These are phyloP conservation scores for Annulohypoxylon bovei DNA, from an alignment of 495 filamentous ascomycete species.

Conservation along the genomic window DNA sequence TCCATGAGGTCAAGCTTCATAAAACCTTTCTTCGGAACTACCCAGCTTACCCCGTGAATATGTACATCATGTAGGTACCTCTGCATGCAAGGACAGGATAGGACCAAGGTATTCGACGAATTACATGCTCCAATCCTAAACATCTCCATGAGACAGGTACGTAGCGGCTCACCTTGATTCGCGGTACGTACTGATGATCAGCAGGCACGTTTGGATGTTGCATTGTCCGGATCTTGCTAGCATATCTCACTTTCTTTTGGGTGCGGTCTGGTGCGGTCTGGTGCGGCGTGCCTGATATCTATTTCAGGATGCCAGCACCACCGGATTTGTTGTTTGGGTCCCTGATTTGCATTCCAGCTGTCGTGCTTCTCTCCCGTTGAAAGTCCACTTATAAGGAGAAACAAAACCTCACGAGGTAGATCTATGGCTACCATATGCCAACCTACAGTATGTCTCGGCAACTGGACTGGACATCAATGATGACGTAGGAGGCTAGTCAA, in stretches of 20 bases:
- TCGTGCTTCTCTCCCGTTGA: constrained; percentile 22
- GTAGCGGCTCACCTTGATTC: constrained; percentile 21
- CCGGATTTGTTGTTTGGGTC: constrained; percentile 16
- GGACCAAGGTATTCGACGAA: constrained; percentile 32
- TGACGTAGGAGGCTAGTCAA: constrained; percentile 30
- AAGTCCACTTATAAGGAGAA: constrained; percentile 27
- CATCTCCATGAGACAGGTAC: constrained; percentile 18
- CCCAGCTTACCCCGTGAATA: neutral
- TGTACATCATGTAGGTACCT: constrained; percentile 4
- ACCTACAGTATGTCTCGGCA: neutral
- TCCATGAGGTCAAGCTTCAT: constrained; percentile 16
- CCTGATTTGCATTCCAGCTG: constrained; percentile 30
- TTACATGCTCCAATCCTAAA: neutral
- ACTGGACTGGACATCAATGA: neutral
- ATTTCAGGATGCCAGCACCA: constrained; percentile 31
- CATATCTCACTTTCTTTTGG: constrained; percentile 32
- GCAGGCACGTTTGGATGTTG: constrained; percentile 42
- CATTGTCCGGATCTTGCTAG: constrained; percentile 39
- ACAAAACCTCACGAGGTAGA: constrained; percentile 16
- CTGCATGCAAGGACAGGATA: constrained; percentile 13
- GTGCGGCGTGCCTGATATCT: constrained; percentile 26
- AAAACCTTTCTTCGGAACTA: neutral
- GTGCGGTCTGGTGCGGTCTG: too few species aligned
- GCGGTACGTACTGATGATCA: constrained; percentile 35
- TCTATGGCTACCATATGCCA: neutral